Percentiles rank a stretch among this genome's conserved stretches.
phyloP scores from a whole-genome alignment of 345 rosid genomes.

The Melaleuca quinquenervia region DNA sequence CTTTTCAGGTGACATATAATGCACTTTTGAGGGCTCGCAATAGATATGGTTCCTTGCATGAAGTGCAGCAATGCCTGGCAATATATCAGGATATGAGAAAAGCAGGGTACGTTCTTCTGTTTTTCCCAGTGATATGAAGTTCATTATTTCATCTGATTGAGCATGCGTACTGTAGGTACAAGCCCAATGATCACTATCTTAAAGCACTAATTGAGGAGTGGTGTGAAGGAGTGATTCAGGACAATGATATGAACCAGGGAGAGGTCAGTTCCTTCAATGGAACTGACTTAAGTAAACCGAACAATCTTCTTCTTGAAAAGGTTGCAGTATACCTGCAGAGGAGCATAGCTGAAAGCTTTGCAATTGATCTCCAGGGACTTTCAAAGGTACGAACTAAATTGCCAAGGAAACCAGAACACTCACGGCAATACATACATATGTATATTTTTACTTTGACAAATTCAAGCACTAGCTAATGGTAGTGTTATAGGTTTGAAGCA shows the following conservation, averaged over 20 bases:
- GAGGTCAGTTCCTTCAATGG: slow-evolving; percentile 19
- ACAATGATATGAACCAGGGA: slow-evolving; percentile 20
- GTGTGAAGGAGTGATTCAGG: slow-evolving; percentile 89
- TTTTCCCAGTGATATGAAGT: neutral
- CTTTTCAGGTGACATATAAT: slow-evolving; percentile 68
- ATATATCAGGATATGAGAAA: slow-evolving; percentile 86
- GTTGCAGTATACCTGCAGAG: slow-evolving; percentile 62
- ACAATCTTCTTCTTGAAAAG: slow-evolving; percentile 65
- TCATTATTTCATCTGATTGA: neutral
- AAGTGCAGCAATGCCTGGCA: slow-evolving; percentile 82
- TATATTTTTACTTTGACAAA: neutral
- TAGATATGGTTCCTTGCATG: slow-evolving; percentile 70
- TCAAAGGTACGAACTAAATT: slow-evolving; percentile 34
- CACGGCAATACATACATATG: neutral
- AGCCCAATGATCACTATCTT: slow-evolving; percentile 71
- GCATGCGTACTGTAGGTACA: slow-evolving; percentile 37
- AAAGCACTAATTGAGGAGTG: slow-evolving; percentile 85
- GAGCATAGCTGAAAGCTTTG: slow-evolving; percentile 37
- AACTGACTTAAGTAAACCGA: slow-evolving; percentile 32
- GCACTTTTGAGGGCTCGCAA: slow-evolving; percentile 75
- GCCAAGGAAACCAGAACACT: neutral
- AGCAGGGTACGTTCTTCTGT: slow-evolving; percentile 53
- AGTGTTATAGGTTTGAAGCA: neutral
- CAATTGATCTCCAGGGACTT: slow-evolving; percentile 73
- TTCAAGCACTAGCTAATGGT: neutral